Percentiles rank a stretch among this genome's conserved stretches.
Evolutionary conservation across 1,139 yeast genomes (phyloP).

Genomic region (Suhomyces terraborum): DNA sequence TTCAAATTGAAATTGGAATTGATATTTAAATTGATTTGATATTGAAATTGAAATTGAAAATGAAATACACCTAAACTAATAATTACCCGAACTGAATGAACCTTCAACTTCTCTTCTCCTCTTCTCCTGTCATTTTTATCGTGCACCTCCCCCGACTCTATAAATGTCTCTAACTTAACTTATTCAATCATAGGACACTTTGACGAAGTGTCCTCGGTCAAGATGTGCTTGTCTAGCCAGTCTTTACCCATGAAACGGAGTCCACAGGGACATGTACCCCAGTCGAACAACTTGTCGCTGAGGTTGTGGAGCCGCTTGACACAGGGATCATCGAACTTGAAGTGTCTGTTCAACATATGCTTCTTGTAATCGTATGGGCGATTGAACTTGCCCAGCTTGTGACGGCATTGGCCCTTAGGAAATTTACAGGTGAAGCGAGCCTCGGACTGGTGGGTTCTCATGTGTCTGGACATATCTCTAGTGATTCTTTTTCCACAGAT

Average conservation of each 20-base stretch:
- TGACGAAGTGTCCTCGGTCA: conserved; percentile 31
- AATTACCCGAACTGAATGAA: conserved; percentile 5
- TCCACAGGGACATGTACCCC: conserved; percentile 65
- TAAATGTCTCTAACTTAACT: background rate
- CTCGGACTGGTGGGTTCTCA: conserved; percentile 62
- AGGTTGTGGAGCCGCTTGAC: conserved; percentile 54
- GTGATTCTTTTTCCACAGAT: conserved; percentile 60
- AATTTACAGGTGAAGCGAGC: conserved; percentile 62
- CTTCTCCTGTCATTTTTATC: background rate
- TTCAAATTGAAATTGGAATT: no score
- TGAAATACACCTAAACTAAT: conserved; percentile 4
- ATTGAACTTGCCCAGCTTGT: conserved; percentile 59
- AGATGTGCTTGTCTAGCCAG: conserved; percentile 61
- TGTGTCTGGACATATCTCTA: conserved; percentile 65
- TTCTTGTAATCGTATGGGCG: conserved; percentile 72
- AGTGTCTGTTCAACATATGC: conserved; percentile 65
- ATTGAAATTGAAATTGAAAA: no score
- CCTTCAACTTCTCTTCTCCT: no score
- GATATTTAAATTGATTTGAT: no score
- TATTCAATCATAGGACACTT: conserved; percentile 31
- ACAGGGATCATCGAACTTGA: conserved; percentile 52
- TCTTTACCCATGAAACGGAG: conserved; percentile 47
- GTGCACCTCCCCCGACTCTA: conserved; percentile 3
- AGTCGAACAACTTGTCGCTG: conserved; percentile 52
- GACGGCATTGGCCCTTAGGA: conserved; percentile 57